Evolutionary conservation across 352 stramenopile species (phyloP).

Genomic region (Bremia lactucae): DNA sequence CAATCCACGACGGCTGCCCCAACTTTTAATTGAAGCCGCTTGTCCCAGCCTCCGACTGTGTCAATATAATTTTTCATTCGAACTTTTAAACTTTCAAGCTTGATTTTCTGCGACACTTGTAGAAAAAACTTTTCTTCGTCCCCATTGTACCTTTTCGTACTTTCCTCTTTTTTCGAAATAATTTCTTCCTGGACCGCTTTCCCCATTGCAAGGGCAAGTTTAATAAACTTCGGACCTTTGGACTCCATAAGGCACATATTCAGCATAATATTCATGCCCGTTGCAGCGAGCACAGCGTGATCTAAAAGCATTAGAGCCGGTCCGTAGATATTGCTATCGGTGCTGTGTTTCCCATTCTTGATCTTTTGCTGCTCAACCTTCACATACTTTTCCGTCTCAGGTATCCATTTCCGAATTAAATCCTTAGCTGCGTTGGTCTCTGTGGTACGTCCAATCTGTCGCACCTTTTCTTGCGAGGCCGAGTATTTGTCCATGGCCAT

Average conservation of each 20-base stretch:
- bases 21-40: conserved; percentile 84
- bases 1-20: conserved; percentile 69
- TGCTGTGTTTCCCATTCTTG: conserved; percentile 35
- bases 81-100: conserved; percentile 21
- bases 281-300: conserved; percentile 42
- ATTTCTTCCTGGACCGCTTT: conserved; percentile 73
- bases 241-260: conserved; percentile 59
- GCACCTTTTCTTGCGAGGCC: conserved; percentile 35
- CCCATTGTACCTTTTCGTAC: conserved; percentile 15
- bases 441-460: conserved; percentile 31
- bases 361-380: conserved; percentile 44
- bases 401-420: conserved; percentile 57
- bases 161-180: conserved; percentile 40
- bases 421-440: conserved; percentile 51
- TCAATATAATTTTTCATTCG: conserved; percentile 59
- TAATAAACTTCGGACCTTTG: conserved; percentile 73
- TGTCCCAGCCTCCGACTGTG: conserved; percentile 78
- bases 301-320: conserved; percentile 51
- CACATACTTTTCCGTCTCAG: conserved; percentile 28
- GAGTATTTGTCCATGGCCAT: conserved; percentile 69
- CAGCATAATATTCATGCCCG: conserved; percentile 56
- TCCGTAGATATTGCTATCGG: conserved; percentile 68
- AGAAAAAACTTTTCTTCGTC: conserved; percentile 23
- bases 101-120: conserved; percentile 17
- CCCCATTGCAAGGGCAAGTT: conserved; percentile 58